A percentile compares a stretch with the other conserved stretches of the same genome.
Conservation (phyloP, 768 basidiomycete species). For the Kwoniella newhampshirensis region DNA sequence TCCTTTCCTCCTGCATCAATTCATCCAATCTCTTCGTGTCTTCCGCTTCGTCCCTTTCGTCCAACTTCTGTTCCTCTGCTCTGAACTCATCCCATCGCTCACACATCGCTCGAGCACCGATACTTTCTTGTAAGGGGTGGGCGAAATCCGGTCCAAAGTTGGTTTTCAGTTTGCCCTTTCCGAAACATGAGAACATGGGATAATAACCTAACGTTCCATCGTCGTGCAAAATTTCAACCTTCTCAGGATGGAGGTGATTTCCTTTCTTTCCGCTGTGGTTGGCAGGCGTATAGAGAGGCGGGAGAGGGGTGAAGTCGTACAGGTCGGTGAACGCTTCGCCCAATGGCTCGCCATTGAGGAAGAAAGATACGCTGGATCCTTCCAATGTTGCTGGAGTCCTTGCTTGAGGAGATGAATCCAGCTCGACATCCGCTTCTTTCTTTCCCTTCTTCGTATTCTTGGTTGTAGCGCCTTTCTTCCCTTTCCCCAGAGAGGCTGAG, state of each 20-base stretch:
- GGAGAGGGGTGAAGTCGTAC: constrained; percentile 84
- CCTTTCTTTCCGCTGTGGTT: constrained; percentile 68
- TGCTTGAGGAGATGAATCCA: neutral
- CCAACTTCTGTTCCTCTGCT: constrained; percentile 62
- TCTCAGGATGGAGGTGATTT: constrained; percentile 33
- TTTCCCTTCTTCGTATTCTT: constrained; percentile 35
- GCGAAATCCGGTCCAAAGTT: constrained; percentile 81
- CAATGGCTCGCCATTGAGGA: constrained; percentile 83
- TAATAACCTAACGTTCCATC: constrained; percentile 96
- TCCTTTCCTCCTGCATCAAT: constrained; percentile 12
- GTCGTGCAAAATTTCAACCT: constrained; percentile 75
- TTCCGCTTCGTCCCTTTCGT: constrained; percentile 20
- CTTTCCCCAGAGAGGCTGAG: constrained; percentile 6
- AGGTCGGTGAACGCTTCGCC: constrained; percentile 81
- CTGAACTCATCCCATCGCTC: constrained; percentile 85
- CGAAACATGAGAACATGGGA: constrained; percentile 90
- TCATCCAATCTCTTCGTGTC: constrained; percentile 8
- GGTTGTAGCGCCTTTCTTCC: constrained; percentile 55
- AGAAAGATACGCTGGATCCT: constrained; percentile 79
- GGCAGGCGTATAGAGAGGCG: constrained; percentile 61
- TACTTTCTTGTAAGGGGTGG: constrained; percentile 26
- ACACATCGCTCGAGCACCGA: constrained; percentile 64
- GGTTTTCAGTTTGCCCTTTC: constrained; percentile 75
- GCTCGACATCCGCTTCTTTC: neutral
- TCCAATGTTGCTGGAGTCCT: constrained; percentile 19